Evolutionary conservation across 345 rosid species (phyloP), one percentile per base, ranked within the genome.

Genomic region (Heritiera littoralis): DNA sequence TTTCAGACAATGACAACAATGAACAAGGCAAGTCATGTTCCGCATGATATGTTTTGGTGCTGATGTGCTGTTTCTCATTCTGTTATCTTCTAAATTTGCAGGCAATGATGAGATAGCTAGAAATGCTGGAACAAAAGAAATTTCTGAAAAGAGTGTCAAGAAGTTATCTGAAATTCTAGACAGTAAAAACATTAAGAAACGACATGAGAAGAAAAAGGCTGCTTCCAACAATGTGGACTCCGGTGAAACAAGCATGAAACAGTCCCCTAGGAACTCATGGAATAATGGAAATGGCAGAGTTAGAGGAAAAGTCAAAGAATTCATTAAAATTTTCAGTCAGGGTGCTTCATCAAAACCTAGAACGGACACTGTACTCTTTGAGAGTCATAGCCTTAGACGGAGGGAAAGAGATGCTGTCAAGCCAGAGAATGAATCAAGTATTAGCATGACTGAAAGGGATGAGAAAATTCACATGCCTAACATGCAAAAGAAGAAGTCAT

Each of bases 301-400:
- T 49, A 84, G 67, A 74, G 94, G 93, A 83, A 95, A 85, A 84
- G 92, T 95, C 67, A 92, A 84, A 84, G 97, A 92, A 23, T 95
- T 93, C 72, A 85, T 93, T 55, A 91, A 90, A 77, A 86, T 90
- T 54, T 93, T 93, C 86, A 93, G 84, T 74, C 93, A 87, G 84
- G 98, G 83, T 83, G 28, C 83, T 80, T 70, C 92, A 70, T 41
- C 79, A 65, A 86, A 83, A 64, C 79, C 86, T 14, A 85, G 68
- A 58, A 1, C 65, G 10, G 85, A 63, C 28, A 78, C 73, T 6
- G 80, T 46, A n/a, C 74, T 23, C 28, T 23, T 89, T 63, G 89
- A 76, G 80, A 84, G 81, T 75, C 81, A 77, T 63, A 84, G 86
- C 84, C 86, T 83, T 76, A 79, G 83, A 76, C 14, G 80, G 88